These are phyloP conservation scores for Cruciata laevipes DNA, from an alignment of 257 asterid species.

Conservation along the genomic window DNA sequence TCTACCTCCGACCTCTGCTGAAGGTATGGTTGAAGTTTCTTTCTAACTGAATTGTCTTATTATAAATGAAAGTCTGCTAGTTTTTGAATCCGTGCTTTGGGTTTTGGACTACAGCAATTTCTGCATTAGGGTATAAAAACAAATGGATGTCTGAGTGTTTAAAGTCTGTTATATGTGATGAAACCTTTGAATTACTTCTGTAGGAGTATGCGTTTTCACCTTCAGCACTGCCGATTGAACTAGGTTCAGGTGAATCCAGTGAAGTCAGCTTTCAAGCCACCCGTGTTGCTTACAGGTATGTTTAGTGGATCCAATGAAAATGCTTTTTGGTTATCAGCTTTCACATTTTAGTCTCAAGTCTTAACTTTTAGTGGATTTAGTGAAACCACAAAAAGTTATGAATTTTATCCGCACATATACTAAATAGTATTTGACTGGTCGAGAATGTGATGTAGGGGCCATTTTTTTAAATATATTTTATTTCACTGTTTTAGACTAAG, in stretches of 20 bases:
- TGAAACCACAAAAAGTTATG: too few species aligned
- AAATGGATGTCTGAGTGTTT: neutral
- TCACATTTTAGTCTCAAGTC: neutral
- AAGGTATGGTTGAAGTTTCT: slow-evolving; percentile 48
- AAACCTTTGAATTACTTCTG: slow-evolving; percentile 20
- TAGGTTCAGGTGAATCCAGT: slow-evolving; percentile 88
- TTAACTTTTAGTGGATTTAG: neutral
- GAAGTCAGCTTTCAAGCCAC: slow-evolving; percentile 75
- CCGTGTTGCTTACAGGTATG: slow-evolving; percentile 89
- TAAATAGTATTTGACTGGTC: neutral
- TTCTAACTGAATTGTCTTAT: neutral
- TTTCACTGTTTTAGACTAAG: neutral
- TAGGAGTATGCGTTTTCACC: slow-evolving; percentile 97
- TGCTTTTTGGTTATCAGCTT: neutral
- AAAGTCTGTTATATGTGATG: neutral
- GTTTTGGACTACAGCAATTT: neutral
- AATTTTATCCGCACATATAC: too few species aligned
- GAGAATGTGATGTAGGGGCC: neutral
- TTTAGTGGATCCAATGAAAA: neutral
- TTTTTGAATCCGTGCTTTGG: neutral
- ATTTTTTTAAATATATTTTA: too few species aligned
- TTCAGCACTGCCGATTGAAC: slow-evolving; percentile 79
- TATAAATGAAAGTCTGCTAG: neutral
- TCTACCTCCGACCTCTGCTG: slow-evolving; percentile 88
- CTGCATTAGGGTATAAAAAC: neutral